Percentiles rank a stretch among this genome's conserved stretches.
Conservation (phyloP, 306 rosid genomes). For the Senna siamea region DNA sequence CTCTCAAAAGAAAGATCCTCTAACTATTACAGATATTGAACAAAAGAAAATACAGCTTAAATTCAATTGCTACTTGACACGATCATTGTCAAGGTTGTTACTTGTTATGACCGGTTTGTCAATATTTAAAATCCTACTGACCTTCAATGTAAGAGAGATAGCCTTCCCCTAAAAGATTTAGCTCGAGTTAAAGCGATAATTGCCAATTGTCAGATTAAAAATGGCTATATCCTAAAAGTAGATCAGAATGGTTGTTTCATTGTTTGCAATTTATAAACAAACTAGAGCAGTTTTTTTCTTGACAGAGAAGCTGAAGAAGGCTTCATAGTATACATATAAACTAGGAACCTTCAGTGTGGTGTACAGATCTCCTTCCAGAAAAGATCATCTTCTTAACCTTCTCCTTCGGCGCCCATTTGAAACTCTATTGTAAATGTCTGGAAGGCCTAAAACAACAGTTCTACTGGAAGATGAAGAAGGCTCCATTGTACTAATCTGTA, state of each 20-base stretch:
- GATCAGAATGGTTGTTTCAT: not conserved
- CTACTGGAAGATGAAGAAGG: slow-evolving; percentile 55
- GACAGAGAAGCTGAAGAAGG: slow-evolving; percentile 27
- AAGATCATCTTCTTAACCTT: slow-evolving; percentile 58
- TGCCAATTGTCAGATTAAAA: no score
- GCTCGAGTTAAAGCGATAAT: no score
- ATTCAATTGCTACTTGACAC: no score
- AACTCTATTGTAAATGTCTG: slow-evolving; percentile 16
- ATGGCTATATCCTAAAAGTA: no score
- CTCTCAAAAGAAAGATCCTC: no score
- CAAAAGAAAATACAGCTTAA: no score
- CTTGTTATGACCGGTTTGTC: no score
- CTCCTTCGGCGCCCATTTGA: slow-evolving; percentile 59
- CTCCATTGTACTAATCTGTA: slow-evolving; percentile 39
- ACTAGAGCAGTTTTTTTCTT: slow-evolving; percentile 17
- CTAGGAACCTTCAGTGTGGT: slow-evolving; percentile 27
- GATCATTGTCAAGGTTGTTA: no score
- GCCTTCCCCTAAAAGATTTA: no score
- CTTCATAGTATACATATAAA: slow-evolving; percentile 17
- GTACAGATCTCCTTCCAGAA: slow-evolving; percentile 13
- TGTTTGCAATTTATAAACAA: slow-evolving; percentile 14
- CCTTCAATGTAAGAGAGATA: no score
- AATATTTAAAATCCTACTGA: no score
- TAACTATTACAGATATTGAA: no score
- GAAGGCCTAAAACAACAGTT: slow-evolving; percentile 36